These are phyloP conservation scores for Leccinum barrowsii DNA, from an alignment of 768 basidiomycete genomes.

Conservation along the genomic window DNA sequence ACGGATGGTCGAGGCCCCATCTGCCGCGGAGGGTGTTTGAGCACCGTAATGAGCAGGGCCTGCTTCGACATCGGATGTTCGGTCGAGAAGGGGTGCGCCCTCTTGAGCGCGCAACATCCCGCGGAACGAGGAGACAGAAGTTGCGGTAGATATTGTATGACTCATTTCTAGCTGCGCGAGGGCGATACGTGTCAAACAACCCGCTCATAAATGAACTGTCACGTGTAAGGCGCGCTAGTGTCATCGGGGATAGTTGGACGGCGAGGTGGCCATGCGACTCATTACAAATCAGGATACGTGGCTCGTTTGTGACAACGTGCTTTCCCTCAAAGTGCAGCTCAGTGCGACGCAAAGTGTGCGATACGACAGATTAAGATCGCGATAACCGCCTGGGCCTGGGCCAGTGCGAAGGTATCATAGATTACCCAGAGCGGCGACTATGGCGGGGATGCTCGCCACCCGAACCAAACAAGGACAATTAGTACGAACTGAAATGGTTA, in stretches of 20 bases:
- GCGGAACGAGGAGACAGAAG: constrained; percentile 26
- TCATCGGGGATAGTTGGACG: no score
- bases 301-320: no score
- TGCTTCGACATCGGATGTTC: constrained; percentile 25
- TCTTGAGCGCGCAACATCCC: constrained; percentile 23
- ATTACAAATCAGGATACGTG: no score
- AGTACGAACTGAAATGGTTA: constrained; percentile 15
- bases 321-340: no score
- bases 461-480: constrained; percentile 28
- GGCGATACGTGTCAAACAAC: no score
- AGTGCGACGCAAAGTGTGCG: no score
- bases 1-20: constrained; percentile 22
- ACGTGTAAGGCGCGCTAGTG: no score
- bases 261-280: no score
- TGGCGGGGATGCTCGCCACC: constrained; percentile 18
- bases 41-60: constrained; percentile 20
- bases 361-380: no score
- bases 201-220: no score
- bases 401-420: background rate
- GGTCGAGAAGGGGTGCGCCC: constrained; percentile 21
- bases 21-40: constrained; percentile 9
- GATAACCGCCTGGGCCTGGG: no score
- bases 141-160: constrained; percentile 25
- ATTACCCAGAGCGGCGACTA: constrained; percentile 1
- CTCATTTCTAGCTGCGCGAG: constrained; percentile 10